phyloP scores from a whole-genome alignment of 148 eudicot species.

The Hydrangea macrophylla region DNA sequence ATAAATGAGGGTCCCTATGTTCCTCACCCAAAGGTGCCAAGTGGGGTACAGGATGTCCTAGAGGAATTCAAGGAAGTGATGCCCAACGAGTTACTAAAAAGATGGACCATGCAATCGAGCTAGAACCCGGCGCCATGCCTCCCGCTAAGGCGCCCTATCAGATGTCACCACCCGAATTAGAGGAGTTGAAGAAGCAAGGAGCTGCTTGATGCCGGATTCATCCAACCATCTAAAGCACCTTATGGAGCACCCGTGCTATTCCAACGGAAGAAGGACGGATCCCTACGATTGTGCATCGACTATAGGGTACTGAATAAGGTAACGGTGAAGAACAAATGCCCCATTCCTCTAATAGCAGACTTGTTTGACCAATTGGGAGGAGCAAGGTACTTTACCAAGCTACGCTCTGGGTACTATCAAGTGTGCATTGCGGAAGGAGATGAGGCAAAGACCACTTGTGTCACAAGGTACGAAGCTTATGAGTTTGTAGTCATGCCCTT shows the following conservation, averaged over 20 bases:
- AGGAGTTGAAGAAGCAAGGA: neutral
- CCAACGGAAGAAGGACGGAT: neutral
- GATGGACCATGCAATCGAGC: neutral
- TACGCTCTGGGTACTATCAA: neutral
- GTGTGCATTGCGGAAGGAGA: neutral
- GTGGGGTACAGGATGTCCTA: neutral
- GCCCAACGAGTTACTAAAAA: no score
- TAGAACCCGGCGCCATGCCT: neutral
- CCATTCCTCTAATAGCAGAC: no score
- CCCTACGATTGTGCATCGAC: neutral
- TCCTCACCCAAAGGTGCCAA: neutral
- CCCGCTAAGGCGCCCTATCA: neutral
- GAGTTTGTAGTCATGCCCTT: no score
- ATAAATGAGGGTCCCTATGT: neutral
- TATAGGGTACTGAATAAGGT: no score
- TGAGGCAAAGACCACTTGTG: no score
- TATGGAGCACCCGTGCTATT: neutral
- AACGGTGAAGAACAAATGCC: no score
- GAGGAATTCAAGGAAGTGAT: neutral
- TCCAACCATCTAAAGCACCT: neutral
- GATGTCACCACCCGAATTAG: neutral
- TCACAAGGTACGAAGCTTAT: no score
- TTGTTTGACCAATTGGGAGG: neutral
- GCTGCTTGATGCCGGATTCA: neutral
- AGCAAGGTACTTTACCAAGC: neutral